Evolutionary conservation across 2,329 filamentous ascomycete genomes (phyloP).

Genomic region (Dryadomyces sulphureus): DNA sequence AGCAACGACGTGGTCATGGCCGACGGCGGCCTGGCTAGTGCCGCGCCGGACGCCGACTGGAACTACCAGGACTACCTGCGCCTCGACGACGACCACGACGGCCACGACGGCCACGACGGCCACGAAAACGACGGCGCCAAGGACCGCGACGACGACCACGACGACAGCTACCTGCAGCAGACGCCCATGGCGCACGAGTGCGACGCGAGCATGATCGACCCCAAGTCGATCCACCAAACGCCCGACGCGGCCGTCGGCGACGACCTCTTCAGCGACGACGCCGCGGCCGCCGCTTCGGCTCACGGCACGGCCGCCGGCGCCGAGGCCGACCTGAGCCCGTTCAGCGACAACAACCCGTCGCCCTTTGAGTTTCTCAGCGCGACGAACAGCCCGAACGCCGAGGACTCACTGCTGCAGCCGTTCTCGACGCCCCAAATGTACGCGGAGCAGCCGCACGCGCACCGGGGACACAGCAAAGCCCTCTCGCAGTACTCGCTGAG

Average conservation of each 20-base stretch:
- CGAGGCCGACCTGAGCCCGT: slow-evolving; percentile 5
- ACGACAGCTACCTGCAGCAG: neutral
- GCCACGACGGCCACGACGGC: slow-evolving; percentile 16
- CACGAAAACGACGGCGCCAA: neutral
- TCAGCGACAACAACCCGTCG: slow-evolving; percentile 8
- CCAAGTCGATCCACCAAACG: slow-evolving; percentile 15
- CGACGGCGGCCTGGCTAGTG: slow-evolving; percentile 13
- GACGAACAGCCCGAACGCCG: slow-evolving; percentile 37
- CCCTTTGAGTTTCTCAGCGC: slow-evolving; percentile 38
- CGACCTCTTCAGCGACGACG: slow-evolving; percentile 13
- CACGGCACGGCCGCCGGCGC: neutral
- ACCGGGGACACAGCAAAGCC: slow-evolving; percentile 22
- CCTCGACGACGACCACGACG: slow-evolving; percentile 23
- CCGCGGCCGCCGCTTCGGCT: neutral
- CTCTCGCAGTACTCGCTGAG: slow-evolving; percentile 35
- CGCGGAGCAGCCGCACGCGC: slow-evolving; percentile 1
- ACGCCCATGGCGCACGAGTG: slow-evolving; percentile 9
- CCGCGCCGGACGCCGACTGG: slow-evolving; percentile 17
- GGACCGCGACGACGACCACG: slow-evolving; percentile 9
- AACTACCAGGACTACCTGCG: slow-evolving; percentile 22
- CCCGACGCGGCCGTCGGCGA: slow-evolving; percentile 1
- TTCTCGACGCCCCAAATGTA: slow-evolving; percentile 6
- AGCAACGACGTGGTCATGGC: slow-evolving; percentile 23
- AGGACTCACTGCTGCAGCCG: slow-evolving; percentile 4
- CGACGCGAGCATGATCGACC: slow-evolving; percentile 17